These are phyloP conservation scores for Coniophora puteana DNA, from an alignment of 1,284 basidiomycete genomes.

Conservation along the genomic window DNA sequence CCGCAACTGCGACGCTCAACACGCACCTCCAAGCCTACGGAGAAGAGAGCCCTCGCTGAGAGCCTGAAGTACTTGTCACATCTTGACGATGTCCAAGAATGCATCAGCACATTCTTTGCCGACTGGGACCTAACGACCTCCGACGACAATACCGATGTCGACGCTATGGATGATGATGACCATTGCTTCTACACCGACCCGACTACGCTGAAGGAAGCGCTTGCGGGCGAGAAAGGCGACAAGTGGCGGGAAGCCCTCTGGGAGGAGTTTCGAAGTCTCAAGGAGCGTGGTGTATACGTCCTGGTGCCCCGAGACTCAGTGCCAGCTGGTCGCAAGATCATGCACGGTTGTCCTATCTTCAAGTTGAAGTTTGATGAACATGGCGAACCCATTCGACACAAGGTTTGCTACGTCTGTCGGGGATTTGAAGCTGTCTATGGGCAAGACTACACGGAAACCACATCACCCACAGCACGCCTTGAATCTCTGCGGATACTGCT, in stretches of 20 bases:
- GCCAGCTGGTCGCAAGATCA: constrained; percentile 18
- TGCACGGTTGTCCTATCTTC: constrained; percentile 27
- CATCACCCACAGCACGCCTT: constrained; percentile 17
- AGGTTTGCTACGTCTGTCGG: constrained; percentile 33
- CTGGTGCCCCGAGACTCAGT: constrained; percentile 22
- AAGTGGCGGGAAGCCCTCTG: too few species aligned
- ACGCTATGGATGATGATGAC: too few species aligned
- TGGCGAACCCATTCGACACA: constrained; percentile 28
- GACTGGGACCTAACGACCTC: too few species aligned
- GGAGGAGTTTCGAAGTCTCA: too few species aligned
- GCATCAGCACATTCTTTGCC: too few species aligned
- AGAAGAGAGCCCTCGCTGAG: too few species aligned
- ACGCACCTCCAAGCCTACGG: too few species aligned
- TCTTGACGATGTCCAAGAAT: too few species aligned
- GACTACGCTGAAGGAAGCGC: constrained; percentile 1
- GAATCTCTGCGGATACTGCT: constrained; percentile 7
- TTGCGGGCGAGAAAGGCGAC: neutral
- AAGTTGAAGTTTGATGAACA: constrained; percentile 25
- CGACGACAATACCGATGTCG: too few species aligned
- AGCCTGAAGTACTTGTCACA: too few species aligned
- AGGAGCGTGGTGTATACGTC: constrained; percentile 24
- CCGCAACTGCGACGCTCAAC: too few species aligned
- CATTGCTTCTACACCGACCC: neutral
- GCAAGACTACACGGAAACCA: constrained; percentile 14
- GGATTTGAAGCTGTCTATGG: constrained; percentile 38